These are phyloP conservation scores for Fusarium burgessii DNA, from an alignment of 2,329 filamentous ascomycete species.

Conservation along the genomic window DNA sequence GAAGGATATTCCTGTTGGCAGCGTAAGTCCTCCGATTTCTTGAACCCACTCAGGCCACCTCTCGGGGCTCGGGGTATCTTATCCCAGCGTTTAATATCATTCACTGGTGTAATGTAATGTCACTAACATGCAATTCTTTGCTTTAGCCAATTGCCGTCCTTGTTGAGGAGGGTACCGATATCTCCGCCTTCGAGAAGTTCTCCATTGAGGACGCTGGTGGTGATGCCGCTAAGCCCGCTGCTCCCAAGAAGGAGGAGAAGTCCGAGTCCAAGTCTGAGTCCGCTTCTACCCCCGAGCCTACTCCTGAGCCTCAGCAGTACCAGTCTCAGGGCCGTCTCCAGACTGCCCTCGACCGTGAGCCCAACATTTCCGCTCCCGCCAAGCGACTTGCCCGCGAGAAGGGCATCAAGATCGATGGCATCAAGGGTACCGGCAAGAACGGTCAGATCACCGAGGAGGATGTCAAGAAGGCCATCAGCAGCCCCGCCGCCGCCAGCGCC, in stretches of 20 bases:
- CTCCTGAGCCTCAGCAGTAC: slow-evolving; percentile 74
- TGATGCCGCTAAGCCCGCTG: slow-evolving; percentile 69
- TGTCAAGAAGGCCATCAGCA: slow-evolving; percentile 84
- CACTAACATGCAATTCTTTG: slow-evolving; percentile 22
- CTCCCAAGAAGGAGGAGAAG: slow-evolving; percentile 75
- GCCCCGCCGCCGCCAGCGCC: slow-evolving; percentile 63
- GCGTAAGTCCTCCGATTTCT: slow-evolving; percentile 71
- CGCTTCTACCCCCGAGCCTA: slow-evolving; percentile 57
- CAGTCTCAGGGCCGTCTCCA: slow-evolving; percentile 82
- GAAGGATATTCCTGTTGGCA: slow-evolving; percentile 95
- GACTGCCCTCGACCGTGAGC: slow-evolving; percentile 84
- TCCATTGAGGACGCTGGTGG: slow-evolving; percentile 91
- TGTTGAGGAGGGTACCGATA: slow-evolving; percentile 90
- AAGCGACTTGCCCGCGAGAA: slow-evolving; percentile 88
- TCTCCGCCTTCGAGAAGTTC: slow-evolving; percentile 90
- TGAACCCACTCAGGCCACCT: slow-evolving; percentile 12
- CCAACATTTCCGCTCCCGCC: slow-evolving; percentile 77
- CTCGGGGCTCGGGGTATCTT: slow-evolving; percentile 35
- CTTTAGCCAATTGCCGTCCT: slow-evolving; percentile 92
- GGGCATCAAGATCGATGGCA: slow-evolving; percentile 77
- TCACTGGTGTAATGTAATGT: slow-evolving; percentile 5
- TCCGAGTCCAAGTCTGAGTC: slow-evolving; percentile 70
- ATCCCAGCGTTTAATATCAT: slow-evolving; percentile 12
- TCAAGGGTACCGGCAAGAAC: slow-evolving; percentile 89
- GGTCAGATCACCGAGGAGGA: slow-evolving; percentile 93